Conservation (phyloP, 805 yeast species). For the Schwanniomyces polymorphus region DNA sequence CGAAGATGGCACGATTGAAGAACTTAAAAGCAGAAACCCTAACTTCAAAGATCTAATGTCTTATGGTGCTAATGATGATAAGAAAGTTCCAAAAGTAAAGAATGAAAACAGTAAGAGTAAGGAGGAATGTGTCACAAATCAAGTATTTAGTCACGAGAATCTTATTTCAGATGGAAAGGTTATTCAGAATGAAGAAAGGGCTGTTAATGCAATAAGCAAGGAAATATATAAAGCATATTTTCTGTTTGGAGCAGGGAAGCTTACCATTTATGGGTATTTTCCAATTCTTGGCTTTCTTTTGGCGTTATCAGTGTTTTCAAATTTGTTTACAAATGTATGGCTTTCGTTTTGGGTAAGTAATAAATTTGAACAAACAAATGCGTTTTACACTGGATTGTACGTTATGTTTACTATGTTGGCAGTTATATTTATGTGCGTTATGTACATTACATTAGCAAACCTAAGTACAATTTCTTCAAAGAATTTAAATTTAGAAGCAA, state of each 20-base stretch:
- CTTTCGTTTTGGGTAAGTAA: constrained; percentile 71
- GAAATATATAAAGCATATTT: constrained; percentile 33
- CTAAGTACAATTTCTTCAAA: constrained; percentile 51
- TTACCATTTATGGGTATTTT: constrained; percentile 12
- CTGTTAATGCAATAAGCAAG: constrained; percentile 46
- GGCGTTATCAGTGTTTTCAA: constrained; percentile 44
- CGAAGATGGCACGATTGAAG: constrained; percentile 59
- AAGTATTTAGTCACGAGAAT: constrained; percentile 9
- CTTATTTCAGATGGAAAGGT: constrained; percentile 10
- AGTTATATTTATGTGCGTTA: constrained; percentile 37
- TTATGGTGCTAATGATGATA: constrained; percentile 19
- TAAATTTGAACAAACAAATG: constrained; percentile 46
- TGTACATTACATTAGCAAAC: constrained; percentile 45
- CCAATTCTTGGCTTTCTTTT: constrained; percentile 1
- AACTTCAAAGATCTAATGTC: constrained; percentile 41
- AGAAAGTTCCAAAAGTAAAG: constrained; percentile 5
- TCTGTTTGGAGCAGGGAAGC: constrained; percentile 25
- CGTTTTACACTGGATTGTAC: constrained; percentile 69
- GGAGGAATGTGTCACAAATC: neutral
- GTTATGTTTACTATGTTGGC: constrained; percentile 55
- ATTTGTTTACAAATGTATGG: constrained; percentile 66
- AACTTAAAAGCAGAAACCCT: constrained; percentile 42
- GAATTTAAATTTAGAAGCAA: constrained; percentile 56
- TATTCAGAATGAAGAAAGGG: constrained; percentile 52
- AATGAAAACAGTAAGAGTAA: neutral